A percentile compares a stretch with the other conserved stretches of the same genome.
These are phyloP conservation scores for Teratosphaeria epicoccoides DNA, from an alignment of 2,329 filamentous ascomycete genomes.

Conservation along the genomic window DNA sequence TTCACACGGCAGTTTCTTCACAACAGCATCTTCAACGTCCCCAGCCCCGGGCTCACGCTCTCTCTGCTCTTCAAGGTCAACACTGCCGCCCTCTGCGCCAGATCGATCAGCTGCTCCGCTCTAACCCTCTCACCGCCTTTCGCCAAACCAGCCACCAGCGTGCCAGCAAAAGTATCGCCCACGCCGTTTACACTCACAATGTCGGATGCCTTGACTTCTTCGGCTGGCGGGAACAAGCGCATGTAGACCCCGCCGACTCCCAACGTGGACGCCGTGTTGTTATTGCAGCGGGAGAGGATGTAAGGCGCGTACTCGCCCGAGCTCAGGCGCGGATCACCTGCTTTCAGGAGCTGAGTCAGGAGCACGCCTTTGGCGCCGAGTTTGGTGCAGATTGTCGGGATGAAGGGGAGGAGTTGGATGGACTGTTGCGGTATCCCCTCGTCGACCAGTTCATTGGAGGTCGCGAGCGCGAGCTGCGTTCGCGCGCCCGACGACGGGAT, in stretches of 20 bases:
- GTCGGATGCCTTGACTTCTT: conserved; percentile 49
- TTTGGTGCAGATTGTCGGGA: conserved; percentile 77
- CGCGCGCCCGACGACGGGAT: conserved; percentile 59
- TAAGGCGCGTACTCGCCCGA: conserved; percentile 54
- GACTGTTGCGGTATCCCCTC: conserved; percentile 72
- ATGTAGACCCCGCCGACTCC: conserved; percentile 73
- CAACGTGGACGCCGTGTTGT: conserved; percentile 40
- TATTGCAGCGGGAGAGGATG: conserved; percentile 53
- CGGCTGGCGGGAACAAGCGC: conserved; percentile 55
- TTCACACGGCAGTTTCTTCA: conserved; percentile 3
- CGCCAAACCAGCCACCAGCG: conserved; percentile 67
- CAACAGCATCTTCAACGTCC: conserved; percentile 28
- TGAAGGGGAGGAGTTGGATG: conserved; percentile 76
- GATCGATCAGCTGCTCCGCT: conserved; percentile 55
- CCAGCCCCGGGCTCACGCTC: conserved; percentile 55
- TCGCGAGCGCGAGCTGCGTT: conserved; percentile 60
- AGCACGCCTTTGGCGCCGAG: conserved; percentile 67
- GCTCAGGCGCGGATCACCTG: conserved; percentile 56
- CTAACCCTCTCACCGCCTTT: conserved; percentile 36
- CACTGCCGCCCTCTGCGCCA: conserved; percentile 73
- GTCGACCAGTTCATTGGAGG: conserved; percentile 58
- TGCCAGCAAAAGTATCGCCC: conserved; percentile 85
- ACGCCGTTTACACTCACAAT: conserved; percentile 88
- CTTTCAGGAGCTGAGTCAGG: conserved; percentile 57
- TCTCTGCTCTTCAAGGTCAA: conserved; percentile 65